Evolutionary conservation across 2,329 filamentous ascomycete genomes (phyloP).

Genomic region (Pyrenochaeta sp.): DNA sequence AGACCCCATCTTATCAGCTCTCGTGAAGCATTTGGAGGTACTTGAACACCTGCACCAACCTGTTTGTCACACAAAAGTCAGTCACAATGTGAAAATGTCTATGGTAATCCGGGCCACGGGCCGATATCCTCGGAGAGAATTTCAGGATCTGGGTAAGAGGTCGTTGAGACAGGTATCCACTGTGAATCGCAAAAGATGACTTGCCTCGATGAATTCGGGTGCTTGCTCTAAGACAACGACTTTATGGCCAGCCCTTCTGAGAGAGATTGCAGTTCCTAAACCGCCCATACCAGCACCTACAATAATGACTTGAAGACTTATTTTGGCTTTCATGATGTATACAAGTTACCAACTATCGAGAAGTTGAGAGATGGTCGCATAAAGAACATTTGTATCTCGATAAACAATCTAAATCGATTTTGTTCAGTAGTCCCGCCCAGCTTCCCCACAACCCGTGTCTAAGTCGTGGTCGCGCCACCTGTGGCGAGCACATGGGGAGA

Average conservation of each 20-base stretch:
- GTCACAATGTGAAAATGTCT: background rate
- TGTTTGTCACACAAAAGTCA: background rate
- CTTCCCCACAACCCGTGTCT: no score
- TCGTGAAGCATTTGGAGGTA: constrained; percentile 42
- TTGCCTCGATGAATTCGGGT: constrained; percentile 44
- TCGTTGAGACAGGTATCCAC: no score
- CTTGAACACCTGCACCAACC: constrained; percentile 15
- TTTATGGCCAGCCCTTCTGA: constrained; percentile 21
- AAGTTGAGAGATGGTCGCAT: no score
- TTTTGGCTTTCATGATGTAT: no score
- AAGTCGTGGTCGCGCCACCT: no score
- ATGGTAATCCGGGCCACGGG: no score
- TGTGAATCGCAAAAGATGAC: background rate
- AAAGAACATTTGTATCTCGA: no score
- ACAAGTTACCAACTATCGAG: no score
- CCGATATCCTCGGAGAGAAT: no score
- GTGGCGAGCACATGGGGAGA: no score
- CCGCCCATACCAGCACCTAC: constrained; percentile 3
- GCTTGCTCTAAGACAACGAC: constrained; percentile 50
- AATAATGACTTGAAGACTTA: background rate
- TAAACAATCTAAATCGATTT: no score
- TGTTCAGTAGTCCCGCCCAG: no score
- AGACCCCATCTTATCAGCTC: constrained; percentile 59
- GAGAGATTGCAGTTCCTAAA: background rate
- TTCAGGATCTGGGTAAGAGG: background rate